phyloP scores from a whole-genome alignment of 2,329 filamentous ascomycete species.

The Huntiella abstrusa region DNA sequence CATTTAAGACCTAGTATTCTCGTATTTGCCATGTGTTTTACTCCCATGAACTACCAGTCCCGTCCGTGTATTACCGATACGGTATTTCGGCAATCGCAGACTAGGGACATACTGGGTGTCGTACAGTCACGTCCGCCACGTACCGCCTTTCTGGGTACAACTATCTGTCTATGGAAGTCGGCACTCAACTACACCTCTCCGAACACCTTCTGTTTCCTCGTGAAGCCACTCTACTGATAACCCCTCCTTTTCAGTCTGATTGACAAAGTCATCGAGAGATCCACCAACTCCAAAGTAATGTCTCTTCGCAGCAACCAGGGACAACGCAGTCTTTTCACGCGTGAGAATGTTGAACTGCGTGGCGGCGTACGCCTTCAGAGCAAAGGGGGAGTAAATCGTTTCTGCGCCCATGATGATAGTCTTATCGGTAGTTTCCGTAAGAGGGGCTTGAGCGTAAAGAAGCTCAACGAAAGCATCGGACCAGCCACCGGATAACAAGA shows the following conservation, averaged over 20 bases:
- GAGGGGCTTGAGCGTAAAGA: slow-evolving; percentile 21
- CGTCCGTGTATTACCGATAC: too few species aligned
- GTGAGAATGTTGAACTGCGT: slow-evolving; percentile 42
- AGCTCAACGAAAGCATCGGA: slow-evolving; percentile 42
- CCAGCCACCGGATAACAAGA: slow-evolving; percentile 61
- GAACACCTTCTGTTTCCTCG: slow-evolving; percentile 42
- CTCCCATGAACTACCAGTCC: too few species aligned
- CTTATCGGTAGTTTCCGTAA: slow-evolving; percentile 11
- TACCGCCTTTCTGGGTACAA: too few species aligned
- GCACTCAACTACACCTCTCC: slow-evolving; percentile 40
- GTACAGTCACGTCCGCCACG: too few species aligned
- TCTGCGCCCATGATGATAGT: slow-evolving; percentile 51
- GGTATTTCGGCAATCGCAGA: too few species aligned
- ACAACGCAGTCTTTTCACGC: slow-evolving; percentile 27
- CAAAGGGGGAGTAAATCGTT: slow-evolving; percentile 65
- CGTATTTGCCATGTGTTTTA: not conserved
- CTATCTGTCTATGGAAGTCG: slow-evolving; percentile 10
- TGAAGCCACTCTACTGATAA: slow-evolving; percentile 30
- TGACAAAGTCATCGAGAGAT: slow-evolving; percentile 56
- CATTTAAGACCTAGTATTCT: not conserved
- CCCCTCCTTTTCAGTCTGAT: slow-evolving; percentile 29
- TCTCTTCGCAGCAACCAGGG: slow-evolving; percentile 56
- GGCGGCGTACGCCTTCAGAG: slow-evolving; percentile 48
- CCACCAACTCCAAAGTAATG: slow-evolving; percentile 75
- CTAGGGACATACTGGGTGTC: too few species aligned